Conservation (phyloP, 495 filamentous ascomycete species). For the Daldinia concentrica region DNA sequence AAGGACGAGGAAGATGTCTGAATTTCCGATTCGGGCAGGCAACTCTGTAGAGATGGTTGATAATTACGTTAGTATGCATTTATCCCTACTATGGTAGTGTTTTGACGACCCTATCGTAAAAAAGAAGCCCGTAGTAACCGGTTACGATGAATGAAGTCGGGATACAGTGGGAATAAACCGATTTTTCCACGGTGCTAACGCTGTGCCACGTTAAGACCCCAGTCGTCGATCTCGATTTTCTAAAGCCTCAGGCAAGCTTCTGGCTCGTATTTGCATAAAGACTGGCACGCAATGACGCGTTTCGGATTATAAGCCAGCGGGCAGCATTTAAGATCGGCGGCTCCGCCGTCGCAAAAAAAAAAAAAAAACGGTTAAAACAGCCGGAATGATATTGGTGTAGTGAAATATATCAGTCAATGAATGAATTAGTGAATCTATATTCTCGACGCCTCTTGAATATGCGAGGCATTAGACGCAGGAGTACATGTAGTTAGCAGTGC, state of each 20-base stretch:
- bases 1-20: constrained; percentile 4
- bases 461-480: constrained; percentile 1
- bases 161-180: constrained; percentile 32
- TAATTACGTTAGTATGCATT: constrained; percentile 4
- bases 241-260: constrained; percentile 29
- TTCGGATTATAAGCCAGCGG: constrained; percentile 35
- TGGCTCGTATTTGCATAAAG: constrained; percentile 44
- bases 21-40: neutral
- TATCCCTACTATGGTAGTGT: neutral
- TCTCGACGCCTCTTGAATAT: neutral
- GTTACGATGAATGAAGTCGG: constrained; percentile 33
- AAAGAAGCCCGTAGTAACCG: neutral
- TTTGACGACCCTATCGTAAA: constrained; percentile 11
- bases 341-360: constrained; percentile 10
- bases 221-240: constrained; percentile 41
- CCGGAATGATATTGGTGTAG: constrained; percentile 5
- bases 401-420: neutral
- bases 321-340: constrained; percentile 36
- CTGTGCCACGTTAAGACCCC: constrained; percentile 36
- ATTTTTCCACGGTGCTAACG: constrained; percentile 36
- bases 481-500: neutral
- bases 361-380: constrained; percentile 14
- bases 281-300: constrained; percentile 36
- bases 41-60: neutral
- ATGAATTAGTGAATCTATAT: neutral